Conservation (phyloP, 228 moss, liverwort and hornwort species). For the Sphagnum magellanicum region DNA sequence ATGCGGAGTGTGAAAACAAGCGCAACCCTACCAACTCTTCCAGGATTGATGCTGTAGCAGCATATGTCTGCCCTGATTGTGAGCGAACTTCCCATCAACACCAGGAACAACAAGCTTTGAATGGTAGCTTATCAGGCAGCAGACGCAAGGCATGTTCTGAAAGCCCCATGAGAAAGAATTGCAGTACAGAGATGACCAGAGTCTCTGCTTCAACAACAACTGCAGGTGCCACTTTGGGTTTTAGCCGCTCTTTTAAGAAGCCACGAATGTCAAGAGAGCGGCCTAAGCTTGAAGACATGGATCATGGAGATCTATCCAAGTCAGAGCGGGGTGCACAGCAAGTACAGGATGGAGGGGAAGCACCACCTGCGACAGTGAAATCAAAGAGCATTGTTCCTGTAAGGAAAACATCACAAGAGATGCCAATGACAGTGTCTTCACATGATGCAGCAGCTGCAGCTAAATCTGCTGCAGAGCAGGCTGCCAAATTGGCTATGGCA, state of each 20-base stretch:
- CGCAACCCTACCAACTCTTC: slow-evolving; percentile 13
- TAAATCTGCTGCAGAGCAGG: slow-evolving; percentile 50
- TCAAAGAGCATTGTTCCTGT: slow-evolving; percentile 11
- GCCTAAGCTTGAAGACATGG: slow-evolving; percentile 38
- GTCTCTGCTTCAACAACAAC: slow-evolving; percentile 29
- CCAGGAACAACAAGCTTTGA: slow-evolving; percentile 23
- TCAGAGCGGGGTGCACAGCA: slow-evolving; percentile 24
- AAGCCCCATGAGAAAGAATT: slow-evolving; percentile 31
- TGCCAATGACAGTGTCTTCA: slow-evolving; percentile 18
- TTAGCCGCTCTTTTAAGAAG: slow-evolving; percentile 70
- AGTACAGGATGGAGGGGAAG: slow-evolving; percentile 20
- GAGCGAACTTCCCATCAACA: slow-evolving; percentile 41
- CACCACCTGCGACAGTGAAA: slow-evolving; percentile 8
- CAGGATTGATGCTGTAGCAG: slow-evolving; percentile 18
- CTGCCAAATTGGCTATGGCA: slow-evolving; percentile 60
- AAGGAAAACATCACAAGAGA: slow-evolving; percentile 17
- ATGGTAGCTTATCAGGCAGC: slow-evolving; percentile 38
- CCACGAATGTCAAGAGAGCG: slow-evolving; percentile 63
- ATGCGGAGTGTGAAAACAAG: slow-evolving; percentile 77
- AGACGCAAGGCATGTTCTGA: slow-evolving; percentile 31
- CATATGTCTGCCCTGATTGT: slow-evolving; percentile 78
- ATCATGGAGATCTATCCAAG: slow-evolving; percentile 27
- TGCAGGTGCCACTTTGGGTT: slow-evolving; percentile 41
- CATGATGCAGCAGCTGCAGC: slow-evolving; percentile 67
- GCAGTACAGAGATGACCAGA: slow-evolving; percentile 27